These are phyloP conservation scores for Lithospermum erythrorhizon DNA, from an alignment of 257 asterid species.

Conservation along the genomic window DNA sequence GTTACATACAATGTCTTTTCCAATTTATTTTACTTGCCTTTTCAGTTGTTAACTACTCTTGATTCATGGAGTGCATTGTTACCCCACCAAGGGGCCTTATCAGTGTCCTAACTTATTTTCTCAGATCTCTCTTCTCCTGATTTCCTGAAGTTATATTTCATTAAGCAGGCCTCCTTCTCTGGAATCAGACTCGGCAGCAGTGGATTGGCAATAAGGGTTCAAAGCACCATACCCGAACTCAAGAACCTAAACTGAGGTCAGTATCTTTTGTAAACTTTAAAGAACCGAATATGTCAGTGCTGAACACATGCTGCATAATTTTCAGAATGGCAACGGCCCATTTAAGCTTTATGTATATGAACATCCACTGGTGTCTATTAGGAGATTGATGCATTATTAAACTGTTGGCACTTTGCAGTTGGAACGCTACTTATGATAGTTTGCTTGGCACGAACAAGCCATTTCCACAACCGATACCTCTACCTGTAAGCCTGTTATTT, in stretches of 20 bases:
- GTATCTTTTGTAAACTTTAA: conserved; percentile 1
- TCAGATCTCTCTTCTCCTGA: neutral
- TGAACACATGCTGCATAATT: neutral
- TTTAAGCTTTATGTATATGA: neutral
- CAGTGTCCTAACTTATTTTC: neutral
- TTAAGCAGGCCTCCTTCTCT: conserved; percentile 65
- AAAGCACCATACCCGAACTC: conserved; percentile 28
- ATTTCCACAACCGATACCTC: conserved; percentile 70
- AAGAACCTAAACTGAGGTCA: conserved; percentile 61
- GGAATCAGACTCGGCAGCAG: conserved; percentile 83
- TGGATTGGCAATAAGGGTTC: conserved; percentile 70
- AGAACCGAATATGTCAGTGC: neutral
- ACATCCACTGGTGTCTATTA: neutral
- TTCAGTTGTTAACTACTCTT: no score
- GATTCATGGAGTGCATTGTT: no score
- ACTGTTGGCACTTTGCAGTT: conserved; percentile 34
- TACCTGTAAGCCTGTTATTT: conserved; percentile 48
- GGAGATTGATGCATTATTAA: neutral
- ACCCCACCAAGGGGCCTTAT: neutral
- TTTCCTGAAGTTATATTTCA: neutral
- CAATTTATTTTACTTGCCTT: no score
- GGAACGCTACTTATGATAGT: conserved; percentile 63
- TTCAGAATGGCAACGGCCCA: neutral
- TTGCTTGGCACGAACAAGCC: conserved; percentile 79
- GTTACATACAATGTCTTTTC: no score